Conservation (phyloP, 495 filamentous ascomycete species). For the Apiosordaria backusii region DNA sequence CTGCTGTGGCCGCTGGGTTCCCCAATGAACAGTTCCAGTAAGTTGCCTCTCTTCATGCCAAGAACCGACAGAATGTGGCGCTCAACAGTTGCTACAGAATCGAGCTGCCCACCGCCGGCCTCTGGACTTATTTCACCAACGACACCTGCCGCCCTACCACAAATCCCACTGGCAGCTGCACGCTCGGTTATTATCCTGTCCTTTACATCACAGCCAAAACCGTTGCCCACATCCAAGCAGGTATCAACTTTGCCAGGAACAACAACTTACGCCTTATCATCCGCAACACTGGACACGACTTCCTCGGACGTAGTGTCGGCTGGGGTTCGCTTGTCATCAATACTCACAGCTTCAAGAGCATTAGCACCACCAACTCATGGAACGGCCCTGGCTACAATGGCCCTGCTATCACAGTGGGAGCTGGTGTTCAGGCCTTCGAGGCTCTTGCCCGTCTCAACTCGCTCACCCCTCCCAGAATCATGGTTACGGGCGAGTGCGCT, state of each 20-base stretch:
- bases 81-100: constrained; percentile 25
- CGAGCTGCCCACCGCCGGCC: constrained; percentile 37
- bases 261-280: constrained; percentile 60
- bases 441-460: constrained; percentile 43
- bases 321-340: constrained; percentile 59
- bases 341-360: constrained; percentile 59
- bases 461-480: constrained; percentile 44
- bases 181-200: constrained; percentile 53
- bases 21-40: constrained; percentile 38
- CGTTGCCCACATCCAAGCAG: constrained; percentile 43
- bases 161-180: constrained; percentile 49
- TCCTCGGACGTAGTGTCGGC: constrained; percentile 56
- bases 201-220: constrained; percentile 52
- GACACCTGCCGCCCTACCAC: constrained; percentile 45
- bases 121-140: constrained; percentile 49
- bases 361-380: constrained; percentile 40
- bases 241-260: constrained; percentile 51
- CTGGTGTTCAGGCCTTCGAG: constrained; percentile 45
- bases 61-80: background rate
- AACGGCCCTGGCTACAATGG: constrained; percentile 40
- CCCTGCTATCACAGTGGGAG: constrained; percentile 45
- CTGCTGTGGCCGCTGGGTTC: constrained; percentile 32
- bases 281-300: constrained; percentile 63
- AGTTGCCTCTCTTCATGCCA: constrained; percentile 9
- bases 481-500: constrained; percentile 47